Evolutionary conservation across 116 monocot species (phyloP).

Genomic region (Posidonia oceanica): DNA sequence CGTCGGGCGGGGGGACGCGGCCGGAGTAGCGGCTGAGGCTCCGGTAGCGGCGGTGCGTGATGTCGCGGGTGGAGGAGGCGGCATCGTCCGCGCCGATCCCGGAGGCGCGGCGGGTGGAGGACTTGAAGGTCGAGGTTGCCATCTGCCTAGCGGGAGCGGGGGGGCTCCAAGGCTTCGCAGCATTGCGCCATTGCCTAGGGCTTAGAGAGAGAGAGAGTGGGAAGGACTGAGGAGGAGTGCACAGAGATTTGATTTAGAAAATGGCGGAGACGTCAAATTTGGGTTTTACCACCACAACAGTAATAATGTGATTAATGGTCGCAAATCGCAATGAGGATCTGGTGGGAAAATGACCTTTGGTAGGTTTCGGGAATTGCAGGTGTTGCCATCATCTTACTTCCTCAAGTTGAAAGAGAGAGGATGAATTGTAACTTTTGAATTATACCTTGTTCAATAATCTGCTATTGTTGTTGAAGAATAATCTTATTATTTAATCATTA

Average conservation of each 20-base stretch:
- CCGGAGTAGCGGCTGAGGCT: slow-evolving; percentile 72
- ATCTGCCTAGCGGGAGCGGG: slow-evolving; percentile 6
- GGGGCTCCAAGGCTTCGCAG: too few species aligned
- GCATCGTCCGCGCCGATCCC: slow-evolving; percentile 12
- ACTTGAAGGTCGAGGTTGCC: slow-evolving; percentile 56
- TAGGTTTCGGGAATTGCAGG: too few species aligned
- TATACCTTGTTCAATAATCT: too few species aligned
- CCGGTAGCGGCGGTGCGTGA: slow-evolving; percentile 46
- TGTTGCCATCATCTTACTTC: too few species aligned
- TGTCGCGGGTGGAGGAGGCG: slow-evolving; percentile 21
- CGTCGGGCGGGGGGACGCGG: slow-evolving; percentile 33
- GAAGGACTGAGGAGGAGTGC: neutral
- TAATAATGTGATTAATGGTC: too few species aligned
- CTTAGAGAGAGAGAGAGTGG: neutral
- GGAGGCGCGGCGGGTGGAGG: slow-evolving; percentile 21
- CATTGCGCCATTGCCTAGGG: neutral
- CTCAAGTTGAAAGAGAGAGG: too few species aligned
- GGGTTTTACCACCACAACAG: too few species aligned
- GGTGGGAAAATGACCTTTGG: too few species aligned
- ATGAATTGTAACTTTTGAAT: too few species aligned
- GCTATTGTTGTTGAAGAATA: too few species aligned
- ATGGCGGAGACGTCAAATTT: neutral
- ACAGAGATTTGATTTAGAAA: neutral
- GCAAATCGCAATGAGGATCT: too few species aligned
- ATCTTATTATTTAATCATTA: too few species aligned